Evolutionary conservation across 805 yeast species (phyloP).

Genomic region (Blastobotrys attinorum): DNA sequence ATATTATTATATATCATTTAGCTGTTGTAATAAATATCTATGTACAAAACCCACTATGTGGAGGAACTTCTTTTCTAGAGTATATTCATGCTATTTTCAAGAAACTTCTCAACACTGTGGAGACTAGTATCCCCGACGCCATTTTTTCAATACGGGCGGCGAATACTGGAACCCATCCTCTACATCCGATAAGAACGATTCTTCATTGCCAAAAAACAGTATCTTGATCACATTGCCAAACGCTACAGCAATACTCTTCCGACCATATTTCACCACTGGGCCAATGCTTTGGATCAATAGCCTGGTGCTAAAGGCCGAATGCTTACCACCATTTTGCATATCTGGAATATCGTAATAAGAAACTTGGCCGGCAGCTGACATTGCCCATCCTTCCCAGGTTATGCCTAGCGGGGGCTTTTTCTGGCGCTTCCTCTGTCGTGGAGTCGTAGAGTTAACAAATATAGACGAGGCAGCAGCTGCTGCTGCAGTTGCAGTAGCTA

Average conservation of each 20-base stretch:
- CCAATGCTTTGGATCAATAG: slow-evolving; percentile 49
- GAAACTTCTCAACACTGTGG: neutral
- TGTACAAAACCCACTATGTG: too few relatives aligned
- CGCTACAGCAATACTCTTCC: slow-evolving; percentile 64
- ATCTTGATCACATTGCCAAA: slow-evolving; percentile 70
- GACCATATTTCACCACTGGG: slow-evolving; percentile 64
- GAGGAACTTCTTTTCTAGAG: neutral
- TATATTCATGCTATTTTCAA: neutral
- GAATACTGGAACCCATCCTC: neutral
- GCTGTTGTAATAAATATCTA: too few relatives aligned
- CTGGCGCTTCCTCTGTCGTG: slow-evolving; percentile 5
- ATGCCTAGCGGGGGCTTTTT: slow-evolving; percentile 30
- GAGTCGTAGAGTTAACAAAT: too few relatives aligned
- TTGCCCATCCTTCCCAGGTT: slow-evolving; percentile 78
- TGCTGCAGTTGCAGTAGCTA: neutral
- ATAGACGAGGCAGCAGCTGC: neutral
- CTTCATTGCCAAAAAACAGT: slow-evolving; percentile 68
- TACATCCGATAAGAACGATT: slow-evolving; percentile 23
- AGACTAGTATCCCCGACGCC: neutral
- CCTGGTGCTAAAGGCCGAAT: slow-evolving; percentile 1
- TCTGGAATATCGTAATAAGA: slow-evolving; percentile 51
- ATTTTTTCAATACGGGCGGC: neutral
- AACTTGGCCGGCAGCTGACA: slow-evolving; percentile 58
- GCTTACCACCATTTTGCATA: neutral
- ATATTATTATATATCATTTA: too few relatives aligned